These are phyloP conservation scores for Cryphonectria radicalis DNA, from an alignment of 2,329 filamentous ascomycete genomes.

Conservation along the genomic window DNA sequence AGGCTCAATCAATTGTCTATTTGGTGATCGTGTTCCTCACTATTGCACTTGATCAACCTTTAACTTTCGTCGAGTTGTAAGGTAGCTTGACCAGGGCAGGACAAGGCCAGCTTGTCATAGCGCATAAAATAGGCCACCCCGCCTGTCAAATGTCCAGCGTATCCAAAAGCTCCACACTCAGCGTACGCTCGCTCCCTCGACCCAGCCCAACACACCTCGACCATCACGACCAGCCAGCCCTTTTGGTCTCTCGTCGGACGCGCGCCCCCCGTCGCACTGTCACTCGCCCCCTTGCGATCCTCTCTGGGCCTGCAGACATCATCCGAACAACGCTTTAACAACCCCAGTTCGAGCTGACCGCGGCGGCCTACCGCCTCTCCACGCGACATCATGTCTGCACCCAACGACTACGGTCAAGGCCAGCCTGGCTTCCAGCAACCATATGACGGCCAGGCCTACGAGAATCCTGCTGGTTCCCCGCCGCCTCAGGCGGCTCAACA, in stretches of 20 bases:
- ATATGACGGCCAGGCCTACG: conserved; percentile 40
- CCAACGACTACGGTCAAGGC: conserved; percentile 58
- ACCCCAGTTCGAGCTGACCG: conserved; percentile 32
- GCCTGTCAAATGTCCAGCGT: conserved; percentile 18
- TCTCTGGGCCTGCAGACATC: conserved; percentile 21
- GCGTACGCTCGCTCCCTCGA: conserved; percentile 10
- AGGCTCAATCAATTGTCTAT: not conserved
- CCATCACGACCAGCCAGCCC: conserved; percentile 12
- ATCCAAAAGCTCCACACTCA: conserved; percentile 21
- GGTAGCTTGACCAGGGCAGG: not conserved
- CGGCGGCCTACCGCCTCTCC: conserved; percentile 30
- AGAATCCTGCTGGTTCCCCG: conserved; percentile 43
- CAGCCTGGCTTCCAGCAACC: conserved; percentile 45
- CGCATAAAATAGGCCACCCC: conserved; percentile 19
- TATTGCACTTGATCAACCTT: not conserved
- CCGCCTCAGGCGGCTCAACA: conserved; percentile 39
- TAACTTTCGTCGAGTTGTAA: not conserved
- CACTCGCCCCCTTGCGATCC: conserved; percentile 13
- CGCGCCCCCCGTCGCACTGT: not conserved
- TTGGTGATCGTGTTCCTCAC: not conserved
- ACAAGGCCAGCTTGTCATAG: conserved; percentile 29
- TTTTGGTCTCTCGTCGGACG: not conserved
- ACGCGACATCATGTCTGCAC: conserved; percentile 58
- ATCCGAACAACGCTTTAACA: conserved; percentile 29
- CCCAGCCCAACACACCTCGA: conserved; percentile 12